Conservation (phyloP, 2,329 filamentous ascomycete species). For the Colletotrichum acutatum region DNA sequence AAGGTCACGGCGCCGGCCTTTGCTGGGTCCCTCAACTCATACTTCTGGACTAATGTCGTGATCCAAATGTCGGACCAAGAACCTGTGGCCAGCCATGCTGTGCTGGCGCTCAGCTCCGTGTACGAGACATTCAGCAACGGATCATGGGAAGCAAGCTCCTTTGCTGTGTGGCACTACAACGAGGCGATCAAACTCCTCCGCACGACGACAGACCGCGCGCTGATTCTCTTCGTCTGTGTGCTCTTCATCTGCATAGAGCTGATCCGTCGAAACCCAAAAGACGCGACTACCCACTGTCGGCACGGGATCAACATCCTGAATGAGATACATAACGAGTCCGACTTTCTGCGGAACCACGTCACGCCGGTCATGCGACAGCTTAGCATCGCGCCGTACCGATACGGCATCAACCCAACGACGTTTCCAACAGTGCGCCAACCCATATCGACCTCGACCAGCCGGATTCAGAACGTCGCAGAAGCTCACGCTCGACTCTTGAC, state of each 20-base stretch:
- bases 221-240: conserved; percentile 36
- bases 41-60: conserved; percentile 38
- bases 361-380: background rate
- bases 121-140: conserved; percentile 24
- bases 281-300: conserved; percentile 10
- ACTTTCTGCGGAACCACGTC: conserved; percentile 6
- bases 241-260: conserved; percentile 37
- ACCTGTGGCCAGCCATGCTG: conserved; percentile 38
- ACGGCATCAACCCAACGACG: background rate
- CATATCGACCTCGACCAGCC: background rate
- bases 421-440: conserved; percentile 7
- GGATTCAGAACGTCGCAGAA: conserved; percentile 35
- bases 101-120: conserved; percentile 37
- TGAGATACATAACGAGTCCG: background rate
- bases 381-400: background rate
- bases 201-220: conserved; percentile 20
- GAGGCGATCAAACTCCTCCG: conserved; percentile 33
- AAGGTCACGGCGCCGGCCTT: conserved; percentile 34
- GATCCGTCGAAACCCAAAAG: conserved; percentile 1
- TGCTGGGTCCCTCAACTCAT: conserved; percentile 35
- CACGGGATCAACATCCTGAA: conserved; percentile 30
- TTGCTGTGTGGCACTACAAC: conserved; percentile 36
- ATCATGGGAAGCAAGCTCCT: background rate
- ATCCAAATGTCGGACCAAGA: conserved; percentile 35
- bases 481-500: conserved; percentile 45